Evolutionary conservation across 495 filamentous ascomycete genomes (phyloP), one percentile per base, ranked within the genome.

Genomic region (Paragyromitra xinjiangensis): DNA sequence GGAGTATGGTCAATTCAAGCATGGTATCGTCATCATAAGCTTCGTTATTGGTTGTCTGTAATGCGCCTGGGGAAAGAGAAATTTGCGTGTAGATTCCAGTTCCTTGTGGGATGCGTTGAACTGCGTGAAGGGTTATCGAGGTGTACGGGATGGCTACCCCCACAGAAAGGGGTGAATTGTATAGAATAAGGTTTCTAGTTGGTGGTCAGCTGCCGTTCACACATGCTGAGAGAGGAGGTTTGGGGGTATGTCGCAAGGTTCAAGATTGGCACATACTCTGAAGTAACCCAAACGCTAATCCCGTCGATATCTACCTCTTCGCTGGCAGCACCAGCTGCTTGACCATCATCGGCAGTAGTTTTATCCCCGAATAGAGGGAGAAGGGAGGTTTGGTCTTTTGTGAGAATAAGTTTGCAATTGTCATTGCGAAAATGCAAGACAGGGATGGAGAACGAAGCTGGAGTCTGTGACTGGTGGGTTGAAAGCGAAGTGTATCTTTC

Each of bases 61-160:
- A 61, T 40, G 83, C 73, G 8, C 87, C 85, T 34, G 88, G 84
- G 2, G 88, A 86, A 19, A 90, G 87, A 26, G 90, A 89, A 26
- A 97, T 87, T 81, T 95, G 91, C 87, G 97, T 91, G 84, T 93
- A 95, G 6, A 97, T 88, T 3, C 90, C 80, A 3, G 83, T 64
- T 19, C 81, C 80, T 59, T 81, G 77, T 9, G 84, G 85, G 73
- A 88, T 83, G 68, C 88, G 88, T 83, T 94, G 91, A 83, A 94
- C 89, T 8, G 94, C 95, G 84, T 99, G 95, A 9, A 98, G 89
- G 39, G 91, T 92, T 81, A 99, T 93, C 42, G 90, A 84, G 3
- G 92, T 93, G 86, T 97, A 99, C 14, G 94, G 92, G 72, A 99
- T 94, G 50, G 90, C 87, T 64, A 97, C 81, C 64, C 94, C 94